These are phyloP conservation scores for Leishmania braziliensis DNA, from an alignment of 208 protist species.

Conservation along the genomic window DNA sequence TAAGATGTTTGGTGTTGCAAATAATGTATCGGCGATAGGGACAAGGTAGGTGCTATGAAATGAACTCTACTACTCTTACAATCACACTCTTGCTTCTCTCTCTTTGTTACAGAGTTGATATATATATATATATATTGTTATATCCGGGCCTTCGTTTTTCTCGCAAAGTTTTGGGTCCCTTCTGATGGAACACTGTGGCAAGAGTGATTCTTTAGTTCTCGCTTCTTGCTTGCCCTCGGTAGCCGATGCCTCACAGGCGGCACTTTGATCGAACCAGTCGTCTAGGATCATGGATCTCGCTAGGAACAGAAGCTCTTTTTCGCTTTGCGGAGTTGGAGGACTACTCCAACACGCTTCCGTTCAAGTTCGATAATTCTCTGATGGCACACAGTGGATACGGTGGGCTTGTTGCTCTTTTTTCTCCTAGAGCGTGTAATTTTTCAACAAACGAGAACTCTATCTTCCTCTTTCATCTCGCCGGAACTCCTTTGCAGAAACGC, in stretches of 20 bases:
- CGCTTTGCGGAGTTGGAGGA: constrained; percentile 55
- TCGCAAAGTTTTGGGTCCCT: background rate
- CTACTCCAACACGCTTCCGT: constrained; percentile 28
- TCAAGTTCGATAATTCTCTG: constrained; percentile 29
- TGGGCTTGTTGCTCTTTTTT: constrained; percentile 60
- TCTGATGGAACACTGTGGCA: background rate
- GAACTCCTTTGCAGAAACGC: background rate
- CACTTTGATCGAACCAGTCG: constrained; percentile 49
- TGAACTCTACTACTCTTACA: background rate
- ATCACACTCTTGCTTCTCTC: background rate
- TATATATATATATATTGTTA: background rate
- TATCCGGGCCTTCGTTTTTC: constrained; percentile 4
- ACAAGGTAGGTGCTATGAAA: background rate
- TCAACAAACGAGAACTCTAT: constrained; percentile 28
- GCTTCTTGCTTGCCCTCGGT: background rate
- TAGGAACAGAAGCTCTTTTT: constrained; percentile 57
- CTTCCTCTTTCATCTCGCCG: constrained; percentile 36
- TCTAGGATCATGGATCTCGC: constrained; percentile 63
- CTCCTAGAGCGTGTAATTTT: constrained; percentile 13
- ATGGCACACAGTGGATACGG: constrained; percentile 54
- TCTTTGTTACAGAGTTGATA: background rate
- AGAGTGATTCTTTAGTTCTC: constrained; percentile 3
- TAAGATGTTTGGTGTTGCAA: background rate
- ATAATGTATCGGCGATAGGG: background rate
- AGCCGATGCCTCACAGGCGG: constrained; percentile 43